Evolutionary conservation across 164 flowering plant species (phyloP), one percentile per base, ranked within the genome.

Genomic region (Macadamia integrifolia): DNA sequence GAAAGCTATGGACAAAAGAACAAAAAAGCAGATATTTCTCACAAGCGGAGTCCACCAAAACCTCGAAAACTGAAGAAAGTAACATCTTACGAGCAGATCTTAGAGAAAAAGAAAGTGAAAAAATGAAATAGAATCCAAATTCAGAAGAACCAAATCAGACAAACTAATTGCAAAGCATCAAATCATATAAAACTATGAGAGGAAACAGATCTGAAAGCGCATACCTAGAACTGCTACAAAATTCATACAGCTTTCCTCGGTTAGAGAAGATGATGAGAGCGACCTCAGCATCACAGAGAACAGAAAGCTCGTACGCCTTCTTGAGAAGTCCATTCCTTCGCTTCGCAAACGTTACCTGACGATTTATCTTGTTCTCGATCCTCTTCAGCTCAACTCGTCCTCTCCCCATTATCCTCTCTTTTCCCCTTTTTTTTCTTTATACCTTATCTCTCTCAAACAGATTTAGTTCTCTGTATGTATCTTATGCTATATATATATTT

Each of bases 301-400:
- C 71, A 1, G 75, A 72, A n/a, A 72, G 68, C 63, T 72, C 75
- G 31, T 72, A 69, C 2, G 75, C 75, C 17, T 74, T 70, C 62
- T 69, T 74, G 12, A 74, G 62, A 9, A 74, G 59, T 10, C 73
- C 73, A 59, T 60, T 69, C 63, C 73, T 53, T 61, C 73, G 65
- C 64, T 69, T 69, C 6, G 70, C 71, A 58, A 74, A 69, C 12
- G 70, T 74, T 15, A 69, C 73, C 58, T 69, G 73, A 23, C 73
- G 66, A 49, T 74, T 74, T 53, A 73, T 73, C 68, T 73, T 73
- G 75, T 73, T 73, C 67, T 73, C 75, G 46, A 73, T 73, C 75
- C 75, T 64, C 71, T 73, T 73, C 68, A 73, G 65, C 67, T 73
- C 71, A 10, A 73, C 76, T 43, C 76, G 64, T 28, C 76, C 76